Conservation (phyloP, 2,329 filamentous ascomycete species). For the Microdochium paspali region DNA sequence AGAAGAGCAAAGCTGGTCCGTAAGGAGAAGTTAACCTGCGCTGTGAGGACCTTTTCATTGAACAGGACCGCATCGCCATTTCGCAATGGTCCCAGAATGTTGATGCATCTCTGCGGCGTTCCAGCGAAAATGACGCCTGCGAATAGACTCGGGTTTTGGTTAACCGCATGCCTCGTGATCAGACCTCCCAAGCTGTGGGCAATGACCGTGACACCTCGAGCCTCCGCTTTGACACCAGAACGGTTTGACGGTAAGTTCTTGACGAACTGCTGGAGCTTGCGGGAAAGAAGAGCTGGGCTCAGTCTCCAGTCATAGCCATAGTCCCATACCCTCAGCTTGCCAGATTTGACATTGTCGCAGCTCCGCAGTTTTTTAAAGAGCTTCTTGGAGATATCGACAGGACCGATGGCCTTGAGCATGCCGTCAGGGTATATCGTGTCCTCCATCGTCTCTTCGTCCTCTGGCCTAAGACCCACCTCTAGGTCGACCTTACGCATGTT, state of each 20-base stretch:
- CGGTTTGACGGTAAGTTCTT: conserved; percentile 67
- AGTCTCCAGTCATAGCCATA: conserved; percentile 95
- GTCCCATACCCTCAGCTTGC: conserved; percentile 71
- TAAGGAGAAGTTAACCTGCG: conserved; percentile 87
- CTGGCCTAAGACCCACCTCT: conserved; percentile 71
- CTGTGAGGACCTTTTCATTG: conserved; percentile 81
- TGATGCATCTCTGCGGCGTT: conserved; percentile 76
- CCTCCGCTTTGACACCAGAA: conserved; percentile 35
- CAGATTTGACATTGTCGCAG: conserved; percentile 62
- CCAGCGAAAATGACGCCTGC: conserved; percentile 80
- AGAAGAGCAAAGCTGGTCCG: conserved; percentile 78
- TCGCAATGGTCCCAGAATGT: conserved; percentile 79
- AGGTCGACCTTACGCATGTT: conserved; percentile 88
- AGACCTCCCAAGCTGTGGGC: conserved; percentile 83
- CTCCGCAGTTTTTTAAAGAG: conserved; percentile 70
- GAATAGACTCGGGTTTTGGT: conserved; percentile 76
- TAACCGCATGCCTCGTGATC: conserved; percentile 81
- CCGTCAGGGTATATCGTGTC: conserved; percentile 76
- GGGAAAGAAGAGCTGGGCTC: conserved; percentile 67
- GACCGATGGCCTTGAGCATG: conserved; percentile 86
- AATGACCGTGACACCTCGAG: conserved; percentile 68
- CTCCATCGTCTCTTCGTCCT: conserved; percentile 77
- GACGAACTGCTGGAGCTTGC: conserved; percentile 63
- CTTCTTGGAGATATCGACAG: conserved; percentile 78
- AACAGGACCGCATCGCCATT: conserved; percentile 90